Evolutionary conservation across 73 alveolate genomes (phyloP).

Genomic region (Diophrys sp.): DNA sequence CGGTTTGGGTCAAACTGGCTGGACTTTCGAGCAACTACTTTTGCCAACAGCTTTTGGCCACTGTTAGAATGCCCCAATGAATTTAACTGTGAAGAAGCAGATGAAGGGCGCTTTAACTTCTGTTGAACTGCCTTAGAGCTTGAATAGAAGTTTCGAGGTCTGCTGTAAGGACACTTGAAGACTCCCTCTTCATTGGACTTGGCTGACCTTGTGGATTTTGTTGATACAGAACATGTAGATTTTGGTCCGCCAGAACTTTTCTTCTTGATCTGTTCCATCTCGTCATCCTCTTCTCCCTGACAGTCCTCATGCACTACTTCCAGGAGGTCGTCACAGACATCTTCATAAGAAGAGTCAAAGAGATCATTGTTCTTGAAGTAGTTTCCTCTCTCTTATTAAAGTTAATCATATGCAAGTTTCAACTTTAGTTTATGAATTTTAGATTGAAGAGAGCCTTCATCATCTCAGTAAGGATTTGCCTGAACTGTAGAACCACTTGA

Average conservation of each 20-base stretch:
- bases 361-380: not conserved
- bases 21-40: not conserved
- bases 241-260: not conserved
- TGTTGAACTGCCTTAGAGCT: too few species aligned
- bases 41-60: too few species aligned
- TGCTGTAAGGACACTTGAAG: not conserved
- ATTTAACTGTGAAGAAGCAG: too few species aligned
- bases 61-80: too few species aligned
- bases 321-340: not conserved
- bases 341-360: not conserved
- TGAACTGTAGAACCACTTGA: too few species aligned
- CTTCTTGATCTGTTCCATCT: not conserved
- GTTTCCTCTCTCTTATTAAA: not conserved
- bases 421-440: not conserved
- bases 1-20: not conserved
- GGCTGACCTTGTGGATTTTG: not conserved
- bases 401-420: not conserved
- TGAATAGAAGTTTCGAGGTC: too few species aligned
- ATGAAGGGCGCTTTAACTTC: too few species aligned
- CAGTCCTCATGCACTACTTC: not conserved
- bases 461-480: not conserved
- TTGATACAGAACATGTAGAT: not conserved
- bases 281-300: not conserved
- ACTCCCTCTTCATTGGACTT: not conserved
- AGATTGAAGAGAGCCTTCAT: not conserved